Evolutionary conservation across 2,329 filamentous ascomycete species (phyloP), one percentile per base, ranked within the genome.

Genomic region (Pseudocercospora ulei): DNA sequence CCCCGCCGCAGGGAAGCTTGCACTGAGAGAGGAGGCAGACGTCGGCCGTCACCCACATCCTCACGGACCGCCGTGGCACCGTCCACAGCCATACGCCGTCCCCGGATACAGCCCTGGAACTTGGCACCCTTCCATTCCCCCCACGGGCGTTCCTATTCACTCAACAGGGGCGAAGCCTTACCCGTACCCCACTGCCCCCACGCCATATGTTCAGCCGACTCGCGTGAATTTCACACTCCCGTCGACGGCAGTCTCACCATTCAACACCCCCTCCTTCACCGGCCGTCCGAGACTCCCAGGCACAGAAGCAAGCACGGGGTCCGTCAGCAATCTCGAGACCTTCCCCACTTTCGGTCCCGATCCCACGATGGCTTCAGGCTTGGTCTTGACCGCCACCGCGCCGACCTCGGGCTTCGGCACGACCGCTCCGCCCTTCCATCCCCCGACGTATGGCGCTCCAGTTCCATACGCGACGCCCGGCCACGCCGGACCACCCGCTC

Each of bases 261-360:
- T 8, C 4, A 5, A 5, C 6, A 28, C 25, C 16, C 30, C 30
- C 9, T 34, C 30, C 4, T 34, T 20, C 18, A 19, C 30, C 5
- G 19, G 13, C 4, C 29, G 29, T 20, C 29, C 29, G 16, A 13
- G 37, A 7, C 17, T 39, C 12, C 37, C 22, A 17, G 37, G 37
- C 29, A 34, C 36, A 7, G 36, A 22, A 27, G 25, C 34, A 2
- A 36, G 12, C 28, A 37, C 22, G n/a, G 13, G 9, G 7, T 14
- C 28, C 3, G 37, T 34, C 11, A 33, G 13, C 5, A 33, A 33
- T 13, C 8, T 33, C 2, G 29, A 33, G 11, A 33, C 29, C 12
- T 33, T 33, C 16, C 29, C 29, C 1, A 33, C 29, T 33, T 33
- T 33, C 5, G 25, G 25, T 28, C 25, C 25, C 9, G 25, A 28